Evolutionary conservation across 805 yeast genomes (phyloP).

Genomic region (Nakazawaea populi): DNA sequence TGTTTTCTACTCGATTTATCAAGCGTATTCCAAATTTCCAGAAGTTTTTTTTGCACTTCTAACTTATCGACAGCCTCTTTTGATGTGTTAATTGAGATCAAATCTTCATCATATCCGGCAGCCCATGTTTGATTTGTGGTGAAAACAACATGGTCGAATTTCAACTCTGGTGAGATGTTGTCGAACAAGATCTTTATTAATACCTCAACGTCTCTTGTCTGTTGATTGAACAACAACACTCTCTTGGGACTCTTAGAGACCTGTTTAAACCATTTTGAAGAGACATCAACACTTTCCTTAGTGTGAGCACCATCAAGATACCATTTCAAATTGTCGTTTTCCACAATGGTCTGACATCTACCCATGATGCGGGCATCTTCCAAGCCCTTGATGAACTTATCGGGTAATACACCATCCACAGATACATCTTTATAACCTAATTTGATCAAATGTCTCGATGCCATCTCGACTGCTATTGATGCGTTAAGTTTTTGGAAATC

Average conservation of each 20-base stretch:
- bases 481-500: constrained; percentile 84
- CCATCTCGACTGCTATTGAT: constrained; percentile 73
- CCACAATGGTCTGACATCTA: constrained; percentile 69
- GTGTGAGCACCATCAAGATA: constrained; percentile 96
- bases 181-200: constrained; percentile 51
- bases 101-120: constrained; percentile 76
- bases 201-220: constrained; percentile 76
- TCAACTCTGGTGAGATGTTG: constrained; percentile 31
- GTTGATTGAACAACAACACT: constrained; percentile 86
- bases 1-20: constrained; percentile 35
- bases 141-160: constrained; percentile 75
- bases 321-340: constrained; percentile 56
- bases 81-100: constrained; percentile 81
- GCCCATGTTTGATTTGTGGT: constrained; percentile 92
- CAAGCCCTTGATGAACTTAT: constrained; percentile 52
- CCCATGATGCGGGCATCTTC: constrained; percentile 87
- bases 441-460: constrained; percentile 49
- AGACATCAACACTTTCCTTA: constrained; percentile 75
- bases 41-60: constrained; percentile 71
- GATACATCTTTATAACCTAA: constrained; percentile 29
- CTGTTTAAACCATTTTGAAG: constrained; percentile 69
- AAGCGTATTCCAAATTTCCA: constrained; percentile 59
- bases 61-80: constrained; percentile 73
- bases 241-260: constrained; percentile 28
- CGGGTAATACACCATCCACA: constrained; percentile 33